Evolutionary conservation across 2,329 filamentous ascomycete species (phyloP).

Genomic region (Monilinia fructicola): DNA sequence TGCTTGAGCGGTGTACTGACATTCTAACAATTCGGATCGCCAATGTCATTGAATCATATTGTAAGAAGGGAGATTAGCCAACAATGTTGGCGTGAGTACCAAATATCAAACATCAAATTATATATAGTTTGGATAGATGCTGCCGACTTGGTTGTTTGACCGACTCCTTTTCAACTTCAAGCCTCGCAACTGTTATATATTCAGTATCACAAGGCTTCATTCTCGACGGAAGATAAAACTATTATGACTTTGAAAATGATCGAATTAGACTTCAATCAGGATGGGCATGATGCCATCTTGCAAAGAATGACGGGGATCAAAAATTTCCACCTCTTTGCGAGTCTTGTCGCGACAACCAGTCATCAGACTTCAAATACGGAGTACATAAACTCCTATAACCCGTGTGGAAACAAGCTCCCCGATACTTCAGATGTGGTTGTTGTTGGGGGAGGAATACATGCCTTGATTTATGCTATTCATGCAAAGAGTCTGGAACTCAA

Average conservation of each 20-base stretch:
- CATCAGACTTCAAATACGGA: slow-evolving; percentile 8
- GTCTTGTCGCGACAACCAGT: neutral
- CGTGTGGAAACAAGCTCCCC: slow-evolving; percentile 21
- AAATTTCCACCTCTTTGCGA: slow-evolving; percentile 1
- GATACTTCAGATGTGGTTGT: slow-evolving; percentile 34
- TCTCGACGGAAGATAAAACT: no score
- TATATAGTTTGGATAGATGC: neutral
- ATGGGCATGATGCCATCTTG: neutral
- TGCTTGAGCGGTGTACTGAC: neutral
- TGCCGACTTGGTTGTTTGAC: no score
- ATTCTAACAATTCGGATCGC: neutral
- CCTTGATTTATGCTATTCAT: slow-evolving; percentile 36
- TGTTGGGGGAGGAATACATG: slow-evolving; percentile 33
- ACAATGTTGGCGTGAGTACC: no score
- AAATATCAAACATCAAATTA: neutral
- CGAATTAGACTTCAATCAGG: neutral
- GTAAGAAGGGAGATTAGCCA: no score
- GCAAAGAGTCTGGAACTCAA: slow-evolving; percentile 25
- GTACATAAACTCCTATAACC: slow-evolving; percentile 9
- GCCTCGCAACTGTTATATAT: neutral
- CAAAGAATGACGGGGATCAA: slow-evolving; percentile 2
- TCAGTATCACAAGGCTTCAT: neutral
- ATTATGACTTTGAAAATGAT: neutral
- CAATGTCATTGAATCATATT: neutral
- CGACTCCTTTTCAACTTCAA: neutral